Evolutionary conservation across 2,329 filamentous ascomycete species (phyloP), one percentile per base, ranked within the genome.

Genomic region (Claviceps lovelessii): DNA sequence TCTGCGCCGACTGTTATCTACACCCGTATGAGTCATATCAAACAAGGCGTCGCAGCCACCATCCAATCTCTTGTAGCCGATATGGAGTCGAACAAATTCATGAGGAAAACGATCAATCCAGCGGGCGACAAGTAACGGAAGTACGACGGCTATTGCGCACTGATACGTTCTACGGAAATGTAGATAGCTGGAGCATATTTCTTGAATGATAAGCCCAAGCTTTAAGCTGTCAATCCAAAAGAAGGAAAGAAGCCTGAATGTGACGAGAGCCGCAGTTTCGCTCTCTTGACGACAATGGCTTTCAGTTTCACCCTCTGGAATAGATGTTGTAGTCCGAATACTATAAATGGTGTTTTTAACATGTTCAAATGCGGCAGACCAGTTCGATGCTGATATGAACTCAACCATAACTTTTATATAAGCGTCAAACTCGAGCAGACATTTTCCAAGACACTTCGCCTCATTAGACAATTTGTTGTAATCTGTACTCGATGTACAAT

Each of bases 41-140:
- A 86, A 85, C 29, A 86, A 71, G 0, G 80, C 84, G 62, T 86
- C 83, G 5, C 80, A 77, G 10, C 79, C 79, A 50, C 77, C 80
- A 60, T 85, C 82, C n/a, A 85, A 73, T 61, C 80, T 76, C 61
- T 75, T 79, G 58, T 79, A 79, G 56, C 74, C 72, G 17, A 75
- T 74, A 64, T 86, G 83, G 56, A 85, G 69, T 55, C 77, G 73
- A 49, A 84, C 76, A 63, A 86, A 86, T 65, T 86, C 82, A 41
- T 75, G 68, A 1, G 83, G 83, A 59, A 78, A 80, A 10, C 80
- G 76, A 61, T 85, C 80, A 41, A 86, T 74, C 83, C 83, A 86
- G 58, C 80, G 73, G 37, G 75, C 77, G 54, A 86, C 81, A 52
- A 85, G 68, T 52, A 84, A 66, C 6, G 83, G 82, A n/a, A 79